Base-by-base conservation (phyloP, 371 early-diverging fungal species). In the Mortierella sp. region DNA sequence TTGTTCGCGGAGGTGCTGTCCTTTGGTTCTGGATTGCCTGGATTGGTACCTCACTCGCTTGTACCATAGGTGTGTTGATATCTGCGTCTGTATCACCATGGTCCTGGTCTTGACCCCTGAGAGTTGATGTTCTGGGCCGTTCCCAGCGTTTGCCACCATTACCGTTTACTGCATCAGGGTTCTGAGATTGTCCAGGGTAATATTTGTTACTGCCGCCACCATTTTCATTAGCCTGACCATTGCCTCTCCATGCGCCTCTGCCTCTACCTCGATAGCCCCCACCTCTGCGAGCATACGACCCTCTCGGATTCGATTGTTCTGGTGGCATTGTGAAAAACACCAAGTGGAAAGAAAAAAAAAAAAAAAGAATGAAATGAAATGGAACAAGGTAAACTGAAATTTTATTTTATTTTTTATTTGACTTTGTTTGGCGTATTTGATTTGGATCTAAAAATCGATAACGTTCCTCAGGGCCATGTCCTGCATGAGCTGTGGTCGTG, bases 391-490 rank as follows among this genome's bases (percentile, higher is more conserved):
- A 45, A 13, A 26, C 28, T 42, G 22, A 53, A 31, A 19, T 28
- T 28, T 23, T 37, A 49, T 68, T 53, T 68, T 68, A 32, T 63
- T 56, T 43, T 28, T 12, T 45, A 15, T 64, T n/a, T n/a, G n/a
- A n/a, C n/a, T n/a, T n/a, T n/a, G n/a, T n/a, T n/a, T n/a, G n/a
- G n/a, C n/a, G n/a, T n/a, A n/a, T n/a, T n/a, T 26, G 15, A 15
- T 28, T 28, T 3, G 13, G 9, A 53, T 29, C 58, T 47, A 80
- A 64, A 80, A 80, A 37, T 75, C 75, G 15, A 75, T 42, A n/a
- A 68, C 75, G 42, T 45, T 69, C 62, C 57, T 80, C 35, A 80
- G 66, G 22, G 65, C 75, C 81, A 80, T 80, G 47, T 80, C 75
- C 40, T 75, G 81, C 72, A 80, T 32, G 35, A 80, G 71, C 66